Evolutionary conservation across 2,329 filamentous ascomycete genomes (phyloP).

Genomic region (Elsinoe arachidis): DNA sequence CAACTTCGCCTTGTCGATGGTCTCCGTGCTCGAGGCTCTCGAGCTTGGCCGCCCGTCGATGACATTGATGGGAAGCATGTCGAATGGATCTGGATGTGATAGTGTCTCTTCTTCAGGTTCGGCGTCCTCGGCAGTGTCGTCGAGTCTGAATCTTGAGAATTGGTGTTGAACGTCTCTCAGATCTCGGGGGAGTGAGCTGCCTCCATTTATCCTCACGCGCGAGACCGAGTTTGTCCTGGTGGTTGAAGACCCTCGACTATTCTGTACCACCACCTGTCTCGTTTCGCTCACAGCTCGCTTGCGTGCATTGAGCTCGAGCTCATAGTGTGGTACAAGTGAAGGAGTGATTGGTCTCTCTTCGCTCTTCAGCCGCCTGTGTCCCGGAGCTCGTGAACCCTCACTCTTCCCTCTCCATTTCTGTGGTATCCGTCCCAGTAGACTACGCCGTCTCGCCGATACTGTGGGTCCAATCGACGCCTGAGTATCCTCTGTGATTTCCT

Average conservation of each 20-base stretch:
- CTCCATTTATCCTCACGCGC: not conserved
- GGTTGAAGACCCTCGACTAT: not conserved
- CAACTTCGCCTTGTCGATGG: slow-evolving; percentile 52
- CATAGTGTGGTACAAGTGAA: not conserved
- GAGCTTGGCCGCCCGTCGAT: slow-evolving; percentile 17
- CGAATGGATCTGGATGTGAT: slow-evolving; percentile 21
- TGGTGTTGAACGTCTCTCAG: not conserved
- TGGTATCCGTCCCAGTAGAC: slow-evolving; percentile 7
- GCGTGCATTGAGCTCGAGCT: slow-evolving; percentile 1
- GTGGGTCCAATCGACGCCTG: not conserved
- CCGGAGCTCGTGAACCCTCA: not conserved
- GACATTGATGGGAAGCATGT: not conserved
- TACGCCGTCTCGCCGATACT: not conserved
- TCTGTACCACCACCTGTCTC: not conserved
- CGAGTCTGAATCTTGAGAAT: not conserved
- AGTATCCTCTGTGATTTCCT: not conserved
- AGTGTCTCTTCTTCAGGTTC: not conserved
- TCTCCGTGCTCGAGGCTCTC: slow-evolving; percentile 21
- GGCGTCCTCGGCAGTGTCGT: slow-evolving; percentile 4
- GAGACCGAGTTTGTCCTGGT: not conserved
- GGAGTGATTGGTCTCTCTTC: slow-evolving; percentile 10
- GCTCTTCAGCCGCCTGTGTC: slow-evolving; percentile 2
- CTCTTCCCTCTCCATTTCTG: slow-evolving; percentile 6
- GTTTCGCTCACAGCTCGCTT: slow-evolving; percentile 8
- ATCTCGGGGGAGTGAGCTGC: not conserved